phyloP scores from a whole-genome alignment of 208 protist species.

The Histomonas meleagridis region DNA sequence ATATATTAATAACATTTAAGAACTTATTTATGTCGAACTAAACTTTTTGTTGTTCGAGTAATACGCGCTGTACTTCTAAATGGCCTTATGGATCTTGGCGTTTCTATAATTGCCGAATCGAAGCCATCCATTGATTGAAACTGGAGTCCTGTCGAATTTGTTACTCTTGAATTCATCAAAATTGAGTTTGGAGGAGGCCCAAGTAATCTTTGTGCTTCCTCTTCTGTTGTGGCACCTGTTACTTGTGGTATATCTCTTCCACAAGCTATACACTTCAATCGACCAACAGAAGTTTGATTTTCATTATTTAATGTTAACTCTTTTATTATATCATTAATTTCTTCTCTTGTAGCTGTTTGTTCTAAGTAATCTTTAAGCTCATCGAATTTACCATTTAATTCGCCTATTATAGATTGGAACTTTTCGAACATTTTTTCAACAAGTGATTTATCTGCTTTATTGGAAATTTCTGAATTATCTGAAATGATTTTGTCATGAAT shows the following conservation, averaged over 20 bases:
- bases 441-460: neutral
- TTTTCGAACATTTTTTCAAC: neutral
- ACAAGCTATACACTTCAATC: neutral
- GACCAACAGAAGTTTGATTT: neutral
- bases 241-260: neutral
- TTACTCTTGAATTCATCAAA: no score
- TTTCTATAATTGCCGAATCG: neutral
- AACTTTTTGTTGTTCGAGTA: neutral
- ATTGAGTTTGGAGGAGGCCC: neutral
- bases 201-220: neutral
- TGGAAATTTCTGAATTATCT: neutral
- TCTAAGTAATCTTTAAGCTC: neutral
- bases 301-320: neutral
- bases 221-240: neutral
- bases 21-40: no score
- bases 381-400: neutral
- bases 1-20: no score
- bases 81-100: neutral
- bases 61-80: neutral
- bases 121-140: neutral
- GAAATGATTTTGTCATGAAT: neutral
- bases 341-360: neutral
- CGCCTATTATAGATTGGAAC: neutral
- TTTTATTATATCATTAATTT: neutral
- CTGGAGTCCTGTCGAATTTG: no score